Base-by-base conservation (phyloP, 257 asterid genomes). In the Lycium ferocissimum region DNA sequence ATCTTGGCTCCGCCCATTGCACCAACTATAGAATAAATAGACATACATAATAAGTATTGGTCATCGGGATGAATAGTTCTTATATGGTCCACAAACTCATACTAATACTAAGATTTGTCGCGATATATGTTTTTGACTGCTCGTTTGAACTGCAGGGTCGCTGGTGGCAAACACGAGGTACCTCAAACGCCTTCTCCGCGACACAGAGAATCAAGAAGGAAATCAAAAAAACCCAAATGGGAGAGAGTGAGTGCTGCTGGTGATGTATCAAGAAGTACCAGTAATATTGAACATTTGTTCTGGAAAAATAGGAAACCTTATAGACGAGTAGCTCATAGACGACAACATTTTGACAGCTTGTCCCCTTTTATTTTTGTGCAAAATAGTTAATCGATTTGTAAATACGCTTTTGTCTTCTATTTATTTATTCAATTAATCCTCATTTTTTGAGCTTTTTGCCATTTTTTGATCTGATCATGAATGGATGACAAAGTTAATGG, bases 141-240 rank as follows among this genome's bases (percentile, higher is more conserved):
- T 75, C 56, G 22, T 70, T 37, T 79, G 58, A 15, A 80, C 45
- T 67, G 61, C 97, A 93, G 98, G 90, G 88, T 83, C 47, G 73
- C 85, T 3, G 87, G 85, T 84, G 82, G 87, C 82, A 95, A 89
- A 87, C 90, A 88, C 33, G 95, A 92, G 84, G 97, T 91, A 91
- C 97, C 98, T 51, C 98, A 95, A 84, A 95, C 99, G 20, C 99
- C 98, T 47, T 90, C 91, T 37, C 92, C 92, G 18, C 89, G 95
- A 81, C 90, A 89, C 37, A 88, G 90, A 4, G 97, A 95, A 51
- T 58, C 87, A 83, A 90, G 91, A 86, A 91, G 92, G 89, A 91
- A 84, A 83, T 85, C 88, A n/a, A 84, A 86, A 71, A 94, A 84
- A 69, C 33, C 72, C 10, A 89, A 86, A 78, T 80, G 89, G 70